Conservation (phyloP, 129 eudicot genomes). For the Glebionis coronaria region DNA sequence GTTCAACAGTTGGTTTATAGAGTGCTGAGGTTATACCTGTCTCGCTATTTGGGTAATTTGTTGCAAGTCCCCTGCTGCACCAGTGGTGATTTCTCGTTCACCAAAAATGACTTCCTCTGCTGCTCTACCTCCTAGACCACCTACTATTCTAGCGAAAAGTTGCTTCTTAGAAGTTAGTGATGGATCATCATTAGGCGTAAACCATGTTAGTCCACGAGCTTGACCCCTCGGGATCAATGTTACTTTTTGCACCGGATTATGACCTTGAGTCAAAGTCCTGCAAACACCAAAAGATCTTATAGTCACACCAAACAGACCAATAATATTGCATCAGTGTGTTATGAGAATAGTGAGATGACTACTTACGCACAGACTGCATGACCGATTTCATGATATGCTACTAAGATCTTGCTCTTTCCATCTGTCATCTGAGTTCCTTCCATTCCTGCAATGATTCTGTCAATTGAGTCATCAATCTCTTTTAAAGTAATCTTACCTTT, state of each 20-base stretch:
- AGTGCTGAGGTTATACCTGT: constrained; percentile 37
- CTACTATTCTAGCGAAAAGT: constrained; percentile 69
- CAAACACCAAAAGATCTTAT: constrained; percentile 14
- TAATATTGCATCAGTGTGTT: background rate
- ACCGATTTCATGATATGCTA: constrained; percentile 83
- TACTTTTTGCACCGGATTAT: constrained; percentile 76
- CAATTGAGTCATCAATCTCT: constrained; percentile 80
- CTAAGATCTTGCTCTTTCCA: constrained; percentile 83
- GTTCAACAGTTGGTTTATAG: background rate
- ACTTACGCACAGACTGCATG: constrained; percentile 83
- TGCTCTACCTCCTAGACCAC: constrained; percentile 76
- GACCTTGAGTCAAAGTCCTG: constrained; percentile 64
- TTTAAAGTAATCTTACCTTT: constrained; percentile 48
- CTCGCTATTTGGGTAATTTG: constrained; percentile 58
- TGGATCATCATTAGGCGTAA: constrained; percentile 60
- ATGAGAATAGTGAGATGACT: background rate
- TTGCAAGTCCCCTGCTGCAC: constrained; percentile 77
- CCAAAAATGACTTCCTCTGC: constrained; percentile 76
- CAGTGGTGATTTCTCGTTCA: constrained; percentile 71
- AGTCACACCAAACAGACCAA: constrained; percentile 1
- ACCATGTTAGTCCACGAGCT: constrained; percentile 82
- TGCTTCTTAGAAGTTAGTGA: constrained; percentile 49
- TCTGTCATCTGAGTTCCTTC: constrained; percentile 86
- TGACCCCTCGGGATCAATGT: constrained; percentile 69
- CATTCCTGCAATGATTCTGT: constrained; percentile 81